These are phyloP conservation scores for Solanum gandarillasii DNA, from an alignment of 257 asterid genomes.

Conservation along the genomic window DNA sequence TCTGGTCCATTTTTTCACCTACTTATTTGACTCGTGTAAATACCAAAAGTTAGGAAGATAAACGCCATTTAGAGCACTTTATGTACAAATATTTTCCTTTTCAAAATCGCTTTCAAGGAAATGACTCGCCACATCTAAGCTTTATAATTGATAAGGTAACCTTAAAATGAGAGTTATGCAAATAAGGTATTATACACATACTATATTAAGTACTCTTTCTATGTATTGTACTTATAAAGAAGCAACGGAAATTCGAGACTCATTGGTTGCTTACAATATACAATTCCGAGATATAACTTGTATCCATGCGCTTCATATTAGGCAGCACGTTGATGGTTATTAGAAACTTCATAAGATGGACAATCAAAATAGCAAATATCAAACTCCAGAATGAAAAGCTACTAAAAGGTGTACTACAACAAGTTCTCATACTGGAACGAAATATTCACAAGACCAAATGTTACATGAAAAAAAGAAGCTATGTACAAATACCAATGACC, in stretches of 20 bases:
- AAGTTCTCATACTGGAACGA: background rate
- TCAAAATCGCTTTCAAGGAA: too few relatives aligned
- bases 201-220: background rate
- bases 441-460: conserved; percentile 1
- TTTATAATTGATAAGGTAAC: too few relatives aligned
- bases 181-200: background rate
- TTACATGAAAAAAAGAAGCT: background rate
- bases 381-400: background rate
- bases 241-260: background rate
- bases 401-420: background rate
- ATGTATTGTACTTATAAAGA: background rate
- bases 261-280: background rate
- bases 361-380: background rate
- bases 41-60: background rate
- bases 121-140: background rate
- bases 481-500: conserved; percentile 18
- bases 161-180: background rate
- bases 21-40: background rate
- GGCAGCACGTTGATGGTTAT: background rate
- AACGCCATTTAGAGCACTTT: background rate
- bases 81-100: background rate
- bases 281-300: background rate
- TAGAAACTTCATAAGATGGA: background rate
- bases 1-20: background rate
- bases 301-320: background rate